phyloP scores from a whole-genome alignment of 768 basidiomycete species.

The Rhizopogon vesiculosus region DNA sequence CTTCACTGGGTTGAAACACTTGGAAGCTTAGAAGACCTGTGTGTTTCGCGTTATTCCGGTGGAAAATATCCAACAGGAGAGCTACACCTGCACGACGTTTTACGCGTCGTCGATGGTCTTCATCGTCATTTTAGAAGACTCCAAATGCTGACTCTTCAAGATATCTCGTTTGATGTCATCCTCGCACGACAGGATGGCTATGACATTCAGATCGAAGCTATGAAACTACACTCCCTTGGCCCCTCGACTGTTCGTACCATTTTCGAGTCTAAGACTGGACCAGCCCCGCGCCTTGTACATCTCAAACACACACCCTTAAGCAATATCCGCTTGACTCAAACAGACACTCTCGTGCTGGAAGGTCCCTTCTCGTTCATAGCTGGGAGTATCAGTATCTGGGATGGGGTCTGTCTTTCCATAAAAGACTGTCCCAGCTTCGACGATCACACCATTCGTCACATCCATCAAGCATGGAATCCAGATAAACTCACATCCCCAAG shows the following conservation, averaged over 20 bases:
- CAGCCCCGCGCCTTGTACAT: slow-evolving; percentile 22
- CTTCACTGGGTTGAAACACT: neutral
- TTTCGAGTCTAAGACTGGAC: slow-evolving; percentile 56
- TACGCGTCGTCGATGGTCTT: neutral
- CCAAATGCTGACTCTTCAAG: neutral
- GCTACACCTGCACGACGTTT: neutral
- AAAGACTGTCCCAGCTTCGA: neutral
- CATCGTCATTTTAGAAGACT: neutral
- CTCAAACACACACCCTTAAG: neutral
- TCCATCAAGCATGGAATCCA: neutral
- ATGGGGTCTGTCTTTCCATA: neutral
- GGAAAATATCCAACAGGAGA: neutral
- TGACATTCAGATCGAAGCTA: slow-evolving; percentile 4
- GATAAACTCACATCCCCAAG: neutral
- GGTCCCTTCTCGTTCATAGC: neutral
- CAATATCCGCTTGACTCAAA: neutral
- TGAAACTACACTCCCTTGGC: neutral
- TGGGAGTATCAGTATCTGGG: neutral
- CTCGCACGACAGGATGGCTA: neutral
- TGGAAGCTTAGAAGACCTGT: neutral
- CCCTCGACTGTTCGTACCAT: slow-evolving; percentile 30
- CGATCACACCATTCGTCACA: neutral
- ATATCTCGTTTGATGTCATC: neutral
- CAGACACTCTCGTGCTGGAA: neutral
- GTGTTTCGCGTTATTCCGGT: neutral